A percentile compares a stretch with the other conserved stretches of the same genome.
phyloP scores from a whole-genome alignment of 106 monocot genomes.

The Iris macrosiphon region DNA sequence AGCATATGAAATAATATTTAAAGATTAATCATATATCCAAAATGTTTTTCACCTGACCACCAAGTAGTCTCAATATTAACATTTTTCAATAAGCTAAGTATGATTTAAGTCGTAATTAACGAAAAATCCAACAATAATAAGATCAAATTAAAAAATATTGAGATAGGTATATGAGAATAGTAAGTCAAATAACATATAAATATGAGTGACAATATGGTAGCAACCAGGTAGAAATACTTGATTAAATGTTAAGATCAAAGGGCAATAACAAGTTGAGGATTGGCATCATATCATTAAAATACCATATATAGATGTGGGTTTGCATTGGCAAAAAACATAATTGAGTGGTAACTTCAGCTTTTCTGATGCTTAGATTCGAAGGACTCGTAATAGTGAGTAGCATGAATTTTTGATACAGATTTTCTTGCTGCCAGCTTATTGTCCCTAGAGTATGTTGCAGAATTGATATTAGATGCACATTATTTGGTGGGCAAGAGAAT shows the following conservation, averaged over 20 bases:
- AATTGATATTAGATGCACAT: conserved; percentile 21
- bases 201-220: not conserved
- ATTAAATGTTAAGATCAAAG: too few species aligned
- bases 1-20: too few species aligned
- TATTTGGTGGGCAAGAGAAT: too few species aligned
- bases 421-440: conserved; percentile 96
- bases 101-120: too few species aligned
- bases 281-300: conserved; percentile 4
- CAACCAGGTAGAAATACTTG: not conserved
- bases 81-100: too few species aligned
- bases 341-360: conserved; percentile 33
- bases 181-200: not conserved
- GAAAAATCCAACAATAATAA: too few species aligned
- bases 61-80: too few species aligned
- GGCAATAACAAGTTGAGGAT: not conserved
- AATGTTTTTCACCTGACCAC: too few species aligned
- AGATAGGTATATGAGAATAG: conserved; percentile 54
- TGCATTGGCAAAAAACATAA: conserved; percentile 92
- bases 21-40: too few species aligned
- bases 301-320: conserved; percentile 96
- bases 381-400: conserved; percentile 42
- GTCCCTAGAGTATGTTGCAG: conserved; percentile 91
- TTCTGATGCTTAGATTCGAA: conserved; percentile 27
- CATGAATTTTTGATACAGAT: conserved; percentile 95
- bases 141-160: too few species aligned